Evolutionary conservation across 2,329 filamentous ascomycete genomes (phyloP).

Genomic region (Diaporthe citrichinensis): DNA sequence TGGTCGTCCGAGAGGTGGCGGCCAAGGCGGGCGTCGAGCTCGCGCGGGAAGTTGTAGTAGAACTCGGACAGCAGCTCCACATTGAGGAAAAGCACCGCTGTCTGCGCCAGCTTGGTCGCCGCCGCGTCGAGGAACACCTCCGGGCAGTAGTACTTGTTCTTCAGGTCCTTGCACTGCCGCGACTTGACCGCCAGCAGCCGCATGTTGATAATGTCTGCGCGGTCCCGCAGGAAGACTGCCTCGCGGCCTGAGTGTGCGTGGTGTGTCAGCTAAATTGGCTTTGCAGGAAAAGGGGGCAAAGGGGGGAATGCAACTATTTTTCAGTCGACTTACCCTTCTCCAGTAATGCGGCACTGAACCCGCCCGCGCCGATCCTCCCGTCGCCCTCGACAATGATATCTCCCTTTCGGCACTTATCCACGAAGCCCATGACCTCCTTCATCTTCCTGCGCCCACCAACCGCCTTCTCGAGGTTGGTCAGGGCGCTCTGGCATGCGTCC

Average conservation of each 20-base stretch:
- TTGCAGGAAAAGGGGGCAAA: not conserved
- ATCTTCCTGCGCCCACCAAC: slow-evolving; percentile 89
- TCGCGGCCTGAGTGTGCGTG: slow-evolving; percentile 77
- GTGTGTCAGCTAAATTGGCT: slow-evolving; percentile 46
- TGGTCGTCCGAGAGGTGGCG: slow-evolving; percentile 83
- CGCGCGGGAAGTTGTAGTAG: slow-evolving; percentile 96
- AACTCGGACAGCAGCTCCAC: slow-evolving; percentile 97
- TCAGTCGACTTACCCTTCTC: slow-evolving; percentile 73
- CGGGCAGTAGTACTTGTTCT: slow-evolving; percentile 97
- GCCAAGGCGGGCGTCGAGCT: slow-evolving; percentile 89
- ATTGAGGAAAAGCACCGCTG: slow-evolving; percentile 96
- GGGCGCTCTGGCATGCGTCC: slow-evolving; percentile 83
- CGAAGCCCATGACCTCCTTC: slow-evolving; percentile 89
- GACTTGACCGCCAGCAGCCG: slow-evolving; percentile 89
- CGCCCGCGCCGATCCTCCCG: slow-evolving; percentile 86
- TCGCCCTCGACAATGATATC: slow-evolving; percentile 89
- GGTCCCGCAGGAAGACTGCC: slow-evolving; percentile 93
- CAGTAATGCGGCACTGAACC: slow-evolving; percentile 91
- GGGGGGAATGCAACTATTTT: not conserved
- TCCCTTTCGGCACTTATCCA: slow-evolving; percentile 90
- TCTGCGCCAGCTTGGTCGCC: slow-evolving; percentile 93
- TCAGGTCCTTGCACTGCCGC: slow-evolving; percentile 85
- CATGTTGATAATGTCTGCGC: slow-evolving; percentile 91
- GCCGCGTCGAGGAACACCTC: slow-evolving; percentile 99
- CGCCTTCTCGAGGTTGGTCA: slow-evolving; percentile 80